A percentile compares a stretch with the other conserved stretches of the same genome.
These are phyloP conservation scores for Aspergillus viridinutans DNA, from an alignment of 2,329 filamentous ascomycete species.

Conservation along the genomic window DNA sequence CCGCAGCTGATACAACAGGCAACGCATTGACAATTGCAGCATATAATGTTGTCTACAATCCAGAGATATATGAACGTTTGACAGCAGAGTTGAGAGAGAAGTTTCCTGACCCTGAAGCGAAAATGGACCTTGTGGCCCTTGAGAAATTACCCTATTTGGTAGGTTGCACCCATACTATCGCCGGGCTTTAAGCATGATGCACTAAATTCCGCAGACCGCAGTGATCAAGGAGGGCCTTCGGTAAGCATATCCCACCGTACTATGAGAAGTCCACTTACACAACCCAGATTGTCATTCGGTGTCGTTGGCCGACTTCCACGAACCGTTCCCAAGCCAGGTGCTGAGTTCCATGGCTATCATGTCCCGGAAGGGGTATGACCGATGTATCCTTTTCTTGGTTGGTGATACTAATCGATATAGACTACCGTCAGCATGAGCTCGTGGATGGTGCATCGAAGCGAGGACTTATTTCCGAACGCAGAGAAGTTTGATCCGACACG, in stretches of 20 bases:
- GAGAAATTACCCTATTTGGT: constrained; percentile 36
- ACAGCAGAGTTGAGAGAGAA: constrained; percentile 25
- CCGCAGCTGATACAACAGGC: constrained; percentile 33
- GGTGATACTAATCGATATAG: constrained; percentile 6
- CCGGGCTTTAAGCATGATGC: background rate
- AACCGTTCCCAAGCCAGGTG: constrained; percentile 29
- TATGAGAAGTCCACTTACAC: background rate
- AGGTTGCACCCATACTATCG: constrained; percentile 1
- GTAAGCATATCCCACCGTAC: constrained; percentile 9
- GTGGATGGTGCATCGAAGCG: constrained; percentile 30
- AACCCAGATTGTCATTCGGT: constrained; percentile 27
- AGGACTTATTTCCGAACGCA: constrained; percentile 30
- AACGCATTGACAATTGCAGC: constrained; percentile 30
- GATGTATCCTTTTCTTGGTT: too few relatives aligned
- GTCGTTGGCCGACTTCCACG: constrained; percentile 31
- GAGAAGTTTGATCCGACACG: constrained; percentile 33
- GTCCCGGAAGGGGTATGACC: constrained; percentile 26
- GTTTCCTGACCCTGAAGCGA: constrained; percentile 25
- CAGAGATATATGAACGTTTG: constrained; percentile 21
- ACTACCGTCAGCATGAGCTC: constrained; percentile 32
- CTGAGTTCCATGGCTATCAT: constrained; percentile 28
- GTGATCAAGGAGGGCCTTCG: constrained; percentile 37
- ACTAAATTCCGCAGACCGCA: constrained; percentile 18
- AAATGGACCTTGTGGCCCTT: constrained; percentile 23
- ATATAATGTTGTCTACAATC: constrained; percentile 27